These are phyloP conservation scores for Rhododendron kiyosumense DNA, from an alignment of 148 eudicot genomes.

Conservation along the genomic window DNA sequence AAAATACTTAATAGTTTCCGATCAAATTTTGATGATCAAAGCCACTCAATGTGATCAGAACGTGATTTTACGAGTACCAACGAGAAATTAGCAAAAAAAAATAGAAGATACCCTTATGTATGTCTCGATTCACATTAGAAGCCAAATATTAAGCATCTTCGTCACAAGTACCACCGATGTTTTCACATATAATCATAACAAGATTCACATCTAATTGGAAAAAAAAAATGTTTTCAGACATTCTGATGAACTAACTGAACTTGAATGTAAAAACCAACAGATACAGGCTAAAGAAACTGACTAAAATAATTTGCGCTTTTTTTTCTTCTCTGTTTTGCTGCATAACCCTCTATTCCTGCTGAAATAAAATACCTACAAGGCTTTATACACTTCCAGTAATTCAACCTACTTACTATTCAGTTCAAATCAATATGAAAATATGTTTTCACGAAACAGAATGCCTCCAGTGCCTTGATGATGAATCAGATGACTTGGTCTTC, in stretches of 20 bases:
- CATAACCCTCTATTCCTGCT: background rate
- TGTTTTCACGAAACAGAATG: constrained; percentile 47
- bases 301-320: background rate
- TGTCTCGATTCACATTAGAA: too few relatives aligned
- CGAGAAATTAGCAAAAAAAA: too few relatives aligned
- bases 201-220: background rate
- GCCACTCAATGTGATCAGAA: too few relatives aligned
- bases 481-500: constrained; percentile 51
- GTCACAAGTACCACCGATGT: background rate
- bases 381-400: constrained; percentile 10
- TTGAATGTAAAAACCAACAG: background rate
- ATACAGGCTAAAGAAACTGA: background rate
- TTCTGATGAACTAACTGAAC: background rate
- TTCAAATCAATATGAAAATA: background rate
- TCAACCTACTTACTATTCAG: background rate
- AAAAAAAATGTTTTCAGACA: background rate
- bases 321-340: background rate
- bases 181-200: background rate
- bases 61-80: too few relatives aligned
- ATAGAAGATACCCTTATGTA: accelerated
- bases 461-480: constrained; percentile 50
- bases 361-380: background rate
- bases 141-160: background rate
- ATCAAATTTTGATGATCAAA: too few relatives aligned
- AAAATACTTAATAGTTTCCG: too few relatives aligned